Evolutionary conservation across 2,329 filamentous ascomycete species (phyloP).

Genomic region (Metarhizium anisopliae): DNA sequence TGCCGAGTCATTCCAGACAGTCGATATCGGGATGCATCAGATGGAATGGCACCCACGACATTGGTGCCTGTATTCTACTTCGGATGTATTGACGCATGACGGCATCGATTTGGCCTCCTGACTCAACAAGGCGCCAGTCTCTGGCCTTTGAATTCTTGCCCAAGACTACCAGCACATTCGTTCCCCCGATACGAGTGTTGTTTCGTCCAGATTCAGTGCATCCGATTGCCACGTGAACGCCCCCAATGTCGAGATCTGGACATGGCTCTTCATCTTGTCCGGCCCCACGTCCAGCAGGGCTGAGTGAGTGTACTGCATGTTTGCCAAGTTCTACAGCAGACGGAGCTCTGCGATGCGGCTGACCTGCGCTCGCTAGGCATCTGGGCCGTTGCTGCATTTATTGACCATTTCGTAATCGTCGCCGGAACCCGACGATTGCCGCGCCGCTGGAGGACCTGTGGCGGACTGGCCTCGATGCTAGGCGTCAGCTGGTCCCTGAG

Average conservation of each 20-base stretch:
- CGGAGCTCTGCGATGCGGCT: not conserved
- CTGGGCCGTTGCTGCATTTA: not conserved
- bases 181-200: not conserved
- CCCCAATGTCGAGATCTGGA: not conserved
- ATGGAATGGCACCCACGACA: too few species aligned
- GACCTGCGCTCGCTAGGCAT: not conserved
- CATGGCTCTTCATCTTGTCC: not conserved
- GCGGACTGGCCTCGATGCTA: not conserved
- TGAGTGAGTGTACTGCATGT: not conserved
- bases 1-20: too few species aligned
- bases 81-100: not conserved
- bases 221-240: not conserved
- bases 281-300: not conserved
- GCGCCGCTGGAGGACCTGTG: not conserved
- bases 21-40: too few species aligned
- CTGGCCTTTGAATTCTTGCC: not conserved
- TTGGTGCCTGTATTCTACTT: too few species aligned
- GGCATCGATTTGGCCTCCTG: not conserved
- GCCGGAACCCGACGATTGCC: constrained; percentile 10
- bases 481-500: not conserved
- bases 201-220: not conserved
- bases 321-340: not conserved
- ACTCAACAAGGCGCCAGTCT: not conserved
- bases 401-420: not conserved
- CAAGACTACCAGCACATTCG: not conserved